Percentiles rank a stretch among this genome's conserved stretches.
Evolutionary conservation across 2,329 filamentous ascomycete species (phyloP).

Genomic region (Colletotrichum simmondsii): DNA sequence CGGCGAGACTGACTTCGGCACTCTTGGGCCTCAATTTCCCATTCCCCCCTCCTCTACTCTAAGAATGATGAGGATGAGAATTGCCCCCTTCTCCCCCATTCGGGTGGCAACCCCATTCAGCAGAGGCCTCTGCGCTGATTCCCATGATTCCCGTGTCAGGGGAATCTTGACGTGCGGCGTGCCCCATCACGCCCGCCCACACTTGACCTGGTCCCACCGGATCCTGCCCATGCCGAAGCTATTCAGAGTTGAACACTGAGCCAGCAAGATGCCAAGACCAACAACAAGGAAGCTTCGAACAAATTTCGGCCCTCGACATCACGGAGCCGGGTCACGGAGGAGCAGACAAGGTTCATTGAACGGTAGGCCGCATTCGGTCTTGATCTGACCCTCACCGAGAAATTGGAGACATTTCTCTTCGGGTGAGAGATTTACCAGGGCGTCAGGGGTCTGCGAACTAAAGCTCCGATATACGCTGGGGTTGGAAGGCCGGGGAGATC

Average conservation of each 20-base stretch:
- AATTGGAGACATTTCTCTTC: conserved; percentile 3
- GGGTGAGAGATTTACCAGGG: neutral
- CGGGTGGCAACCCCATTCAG: neutral
- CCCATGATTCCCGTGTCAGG: neutral
- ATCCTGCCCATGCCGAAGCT: conserved; percentile 19
- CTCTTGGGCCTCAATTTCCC: conserved; percentile 30
- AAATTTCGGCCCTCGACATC: neutral
- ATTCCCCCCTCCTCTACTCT: conserved; percentile 2
- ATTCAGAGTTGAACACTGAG: neutral
- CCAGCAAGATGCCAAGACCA: neutral
- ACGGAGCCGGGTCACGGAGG: conserved; percentile 14
- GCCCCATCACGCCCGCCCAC: conserved; percentile 2
- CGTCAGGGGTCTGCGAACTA: neutral
- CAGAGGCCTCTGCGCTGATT: conserved; percentile 15
- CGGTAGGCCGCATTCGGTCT: neutral
- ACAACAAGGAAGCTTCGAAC: neutral
- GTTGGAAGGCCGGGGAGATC: neutral
- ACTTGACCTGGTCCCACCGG: conserved; percentile 9
- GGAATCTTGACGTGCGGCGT: neutral
- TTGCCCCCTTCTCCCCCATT: neutral
- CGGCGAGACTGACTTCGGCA: conserved; percentile 11
- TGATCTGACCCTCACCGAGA: conserved; percentile 18
- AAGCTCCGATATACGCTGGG: neutral
- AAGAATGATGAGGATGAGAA: conserved; percentile 1
- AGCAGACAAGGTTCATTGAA: neutral